A percentile compares a stretch with the other conserved stretches of the same genome.
Conservation (phyloP, 2,329 filamentous ascomycete species). For the Cladosporium sp. region DNA sequence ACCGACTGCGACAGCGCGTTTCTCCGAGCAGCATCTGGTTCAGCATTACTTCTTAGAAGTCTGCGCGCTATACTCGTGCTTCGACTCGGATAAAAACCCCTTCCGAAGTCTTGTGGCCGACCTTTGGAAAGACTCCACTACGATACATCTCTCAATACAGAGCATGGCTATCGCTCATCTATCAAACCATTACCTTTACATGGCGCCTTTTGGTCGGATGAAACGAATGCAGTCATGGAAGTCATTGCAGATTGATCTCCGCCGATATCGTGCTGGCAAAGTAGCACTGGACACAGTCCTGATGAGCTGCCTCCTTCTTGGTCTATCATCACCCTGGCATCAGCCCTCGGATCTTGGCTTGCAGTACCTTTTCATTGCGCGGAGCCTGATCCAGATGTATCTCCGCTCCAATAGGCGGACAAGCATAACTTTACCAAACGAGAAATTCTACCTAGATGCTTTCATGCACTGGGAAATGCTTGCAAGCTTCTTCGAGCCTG, state of each 20-base stretch:
- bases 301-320: constrained; percentile 59
- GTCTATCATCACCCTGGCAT: constrained; percentile 62
- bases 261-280: constrained; percentile 44
- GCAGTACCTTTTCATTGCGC: constrained; percentile 53
- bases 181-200: constrained; percentile 57
- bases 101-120: constrained; percentile 60
- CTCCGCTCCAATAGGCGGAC: constrained; percentile 44
- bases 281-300: constrained; percentile 53
- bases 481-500: constrained; percentile 51
- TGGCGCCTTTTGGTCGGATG: constrained; percentile 51
- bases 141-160: constrained; percentile 62
- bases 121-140: constrained; percentile 58
- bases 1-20: constrained; percentile 33
- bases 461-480: constrained; percentile 62
- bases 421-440: constrained; percentile 39
- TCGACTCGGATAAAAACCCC: constrained; percentile 62
- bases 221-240: constrained; percentile 55
- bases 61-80: constrained; percentile 63
- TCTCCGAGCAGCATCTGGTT: constrained; percentile 48
- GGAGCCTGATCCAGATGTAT: constrained; percentile 38
- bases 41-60: constrained; percentile 66
- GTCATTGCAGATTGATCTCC: constrained; percentile 51
- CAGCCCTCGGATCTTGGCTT: constrained; percentile 57
- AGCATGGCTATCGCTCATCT: constrained; percentile 65
- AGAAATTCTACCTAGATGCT: constrained; percentile 55